A percentile compares a stretch with the other conserved stretches of the same genome.
Evolutionary conservation across 306 rosid species (phyloP).

Genomic region (Dalbergia cultrata): DNA sequence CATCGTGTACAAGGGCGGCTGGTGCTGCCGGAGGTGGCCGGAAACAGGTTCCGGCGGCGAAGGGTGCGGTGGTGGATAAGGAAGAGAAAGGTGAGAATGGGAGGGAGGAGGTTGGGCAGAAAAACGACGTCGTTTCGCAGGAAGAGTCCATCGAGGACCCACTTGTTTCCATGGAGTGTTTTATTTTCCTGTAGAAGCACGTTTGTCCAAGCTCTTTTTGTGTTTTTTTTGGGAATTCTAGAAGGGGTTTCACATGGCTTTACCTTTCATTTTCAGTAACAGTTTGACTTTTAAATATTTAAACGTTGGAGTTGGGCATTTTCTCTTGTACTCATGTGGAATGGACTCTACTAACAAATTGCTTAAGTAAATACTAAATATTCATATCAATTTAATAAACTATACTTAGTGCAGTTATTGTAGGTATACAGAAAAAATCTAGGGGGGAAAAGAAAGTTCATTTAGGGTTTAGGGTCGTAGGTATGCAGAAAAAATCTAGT

Average conservation of each 20-base stretch:
- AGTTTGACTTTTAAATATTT: slow-evolving; percentile 42
- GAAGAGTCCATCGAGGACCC: slow-evolving; percentile 81
- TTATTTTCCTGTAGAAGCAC: slow-evolving; percentile 83
- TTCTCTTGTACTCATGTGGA: background rate
- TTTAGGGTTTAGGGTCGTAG: too few species aligned
- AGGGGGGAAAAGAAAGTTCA: too few species aligned
- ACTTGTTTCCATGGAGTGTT: slow-evolving; percentile 87
- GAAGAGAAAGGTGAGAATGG: background rate
- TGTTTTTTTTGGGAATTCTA: slow-evolving; percentile 19
- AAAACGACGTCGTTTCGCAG: slow-evolving; percentile 49
- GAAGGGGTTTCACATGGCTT: slow-evolving; percentile 41
- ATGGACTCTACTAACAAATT: background rate
- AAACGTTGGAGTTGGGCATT: slow-evolving; percentile 2
- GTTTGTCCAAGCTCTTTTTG: background rate
- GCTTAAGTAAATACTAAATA: slow-evolving; percentile 1
- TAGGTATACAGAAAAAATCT: background rate
- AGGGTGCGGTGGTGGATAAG: slow-evolving; percentile 30
- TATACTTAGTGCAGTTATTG: background rate
- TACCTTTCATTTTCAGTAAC: slow-evolving; percentile 21
- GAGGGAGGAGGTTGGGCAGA: background rate
- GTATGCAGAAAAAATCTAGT: too few species aligned
- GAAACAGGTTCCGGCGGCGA: slow-evolving; percentile 44
- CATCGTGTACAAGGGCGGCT: slow-evolving; percentile 62
- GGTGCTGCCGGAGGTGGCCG: slow-evolving; percentile 36
- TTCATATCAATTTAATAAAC: background rate